phyloP scores from a whole-genome alignment of 108 stramenopile species.

The Skeletonema grethae region DNA sequence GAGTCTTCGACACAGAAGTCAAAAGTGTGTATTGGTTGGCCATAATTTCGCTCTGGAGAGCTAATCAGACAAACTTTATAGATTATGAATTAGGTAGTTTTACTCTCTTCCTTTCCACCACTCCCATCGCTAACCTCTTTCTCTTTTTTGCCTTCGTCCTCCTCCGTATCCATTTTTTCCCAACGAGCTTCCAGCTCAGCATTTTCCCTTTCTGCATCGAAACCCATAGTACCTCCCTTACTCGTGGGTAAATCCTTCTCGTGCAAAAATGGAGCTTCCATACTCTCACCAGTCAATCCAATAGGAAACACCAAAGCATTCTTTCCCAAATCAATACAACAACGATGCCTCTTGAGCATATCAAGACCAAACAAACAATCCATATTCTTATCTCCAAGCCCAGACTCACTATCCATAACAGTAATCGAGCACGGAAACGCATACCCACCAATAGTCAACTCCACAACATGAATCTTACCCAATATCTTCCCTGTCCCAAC shows the following conservation, averaged over 20 bases:
- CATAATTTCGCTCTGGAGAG: too few relatives aligned
- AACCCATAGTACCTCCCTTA: conserved; percentile 86
- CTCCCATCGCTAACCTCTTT: conserved; percentile 4
- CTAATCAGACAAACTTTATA: too few relatives aligned
- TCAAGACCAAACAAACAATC: conserved; percentile 96
- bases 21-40: too few relatives aligned
- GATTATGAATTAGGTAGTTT: neutral
- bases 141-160: conserved; percentile 15
- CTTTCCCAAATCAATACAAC: conserved; percentile 84
- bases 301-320: conserved; percentile 65
- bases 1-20: too few relatives aligned
- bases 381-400: conserved; percentile 81
- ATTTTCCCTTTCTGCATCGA: conserved; percentile 73
- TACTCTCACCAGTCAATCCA: conserved; percentile 16
- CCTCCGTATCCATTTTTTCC: conserved; percentile 42
- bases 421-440: conserved; percentile 47
- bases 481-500: conserved; percentile 94
- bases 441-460: conserved; percentile 54
- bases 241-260: conserved; percentile 81
- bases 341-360: conserved; percentile 94
- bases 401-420: conserved; percentile 84
- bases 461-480: conserved; percentile 85
- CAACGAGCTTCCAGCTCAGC: conserved; percentile 35
- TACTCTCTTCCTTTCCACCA: conserved; percentile 24
- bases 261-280: conserved; percentile 81